A percentile compares a stretch with the other conserved stretches of the same genome.
These are phyloP conservation scores for Pyrus pyrifolia DNA, from an alignment of 306 rosid species.

Conservation along the genomic window DNA sequence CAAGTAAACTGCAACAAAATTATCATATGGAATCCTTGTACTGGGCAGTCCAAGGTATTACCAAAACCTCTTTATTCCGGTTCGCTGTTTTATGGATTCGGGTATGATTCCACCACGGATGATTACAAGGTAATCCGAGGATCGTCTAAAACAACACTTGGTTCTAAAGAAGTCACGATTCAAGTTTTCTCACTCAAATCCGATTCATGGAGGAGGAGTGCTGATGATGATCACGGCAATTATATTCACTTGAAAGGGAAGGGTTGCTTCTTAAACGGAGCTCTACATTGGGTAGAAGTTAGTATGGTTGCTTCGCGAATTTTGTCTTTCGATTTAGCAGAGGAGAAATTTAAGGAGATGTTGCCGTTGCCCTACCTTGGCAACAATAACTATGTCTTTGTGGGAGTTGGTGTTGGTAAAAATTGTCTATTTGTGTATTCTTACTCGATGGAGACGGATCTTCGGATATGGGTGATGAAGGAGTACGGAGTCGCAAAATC, in stretches of 20 bases:
- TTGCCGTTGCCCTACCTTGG: neutral
- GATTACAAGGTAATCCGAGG: neutral
- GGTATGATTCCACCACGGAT: neutral
- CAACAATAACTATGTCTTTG: neutral
- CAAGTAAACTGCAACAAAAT: too few relatives aligned
- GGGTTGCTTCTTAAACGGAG: constrained; percentile 1
- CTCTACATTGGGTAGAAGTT: neutral
- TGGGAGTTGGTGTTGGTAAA: neutral
- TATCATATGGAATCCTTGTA: constrained; percentile 8
- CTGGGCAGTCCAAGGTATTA: neutral
- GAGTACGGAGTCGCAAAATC: neutral
- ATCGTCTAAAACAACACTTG: neutral
- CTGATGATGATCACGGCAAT: neutral
- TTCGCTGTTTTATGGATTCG: neutral
- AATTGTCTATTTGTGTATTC: neutral
- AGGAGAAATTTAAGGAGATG: neutral
- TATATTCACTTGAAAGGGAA: neutral
- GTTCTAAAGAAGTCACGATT: neutral
- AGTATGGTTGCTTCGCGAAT: neutral
- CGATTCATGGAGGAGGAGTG: neutral
- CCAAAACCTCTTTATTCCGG: neutral
- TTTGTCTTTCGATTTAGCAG: neutral
- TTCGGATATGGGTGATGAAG: neutral
- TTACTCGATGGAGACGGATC: neutral
- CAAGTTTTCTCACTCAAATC: neutral